Conservation (phyloP, 257 asterid species). For the Verbena officinalis region DNA sequence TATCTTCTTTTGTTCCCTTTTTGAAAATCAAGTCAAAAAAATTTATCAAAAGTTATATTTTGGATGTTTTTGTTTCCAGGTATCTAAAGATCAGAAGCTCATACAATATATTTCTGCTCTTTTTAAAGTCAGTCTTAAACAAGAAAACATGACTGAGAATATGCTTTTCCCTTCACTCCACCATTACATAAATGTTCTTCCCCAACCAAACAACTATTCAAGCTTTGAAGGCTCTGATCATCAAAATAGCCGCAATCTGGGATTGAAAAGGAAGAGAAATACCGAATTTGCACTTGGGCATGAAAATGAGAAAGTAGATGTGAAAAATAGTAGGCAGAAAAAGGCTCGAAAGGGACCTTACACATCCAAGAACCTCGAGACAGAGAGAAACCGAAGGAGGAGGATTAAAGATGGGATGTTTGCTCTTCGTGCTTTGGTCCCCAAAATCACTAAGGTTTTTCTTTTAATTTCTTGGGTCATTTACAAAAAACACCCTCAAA, state of each 20-base stretch:
- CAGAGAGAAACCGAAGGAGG: constrained; percentile 83
- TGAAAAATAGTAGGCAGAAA: constrained; percentile 31
- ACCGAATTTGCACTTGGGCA: constrained; percentile 20
- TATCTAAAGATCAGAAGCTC: constrained; percentile 52
- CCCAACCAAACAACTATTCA: constrained; percentile 39
- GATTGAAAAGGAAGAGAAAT: constrained; percentile 32
- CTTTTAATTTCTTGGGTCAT: too few species aligned
- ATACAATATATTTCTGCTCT: constrained; percentile 48
- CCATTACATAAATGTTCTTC: constrained; percentile 24
- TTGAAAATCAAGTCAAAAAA: neutral
- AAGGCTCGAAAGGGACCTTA: constrained; percentile 45
- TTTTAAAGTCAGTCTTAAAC: constrained; percentile 32
- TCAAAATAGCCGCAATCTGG: too few species aligned
- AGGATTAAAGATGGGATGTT: constrained; percentile 67
- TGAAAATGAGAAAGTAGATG: constrained; percentile 21
- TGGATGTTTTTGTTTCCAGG: constrained; percentile 41
- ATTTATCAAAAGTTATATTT: neutral
- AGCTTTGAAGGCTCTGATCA: constrained; percentile 75
- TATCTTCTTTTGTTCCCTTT: neutral
- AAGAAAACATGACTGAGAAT: constrained; percentile 39
- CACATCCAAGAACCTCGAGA: constrained; percentile 78
- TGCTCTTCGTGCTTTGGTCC: constrained; percentile 81
- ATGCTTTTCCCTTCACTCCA: constrained; percentile 31
- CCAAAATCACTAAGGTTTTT: constrained; percentile 78
- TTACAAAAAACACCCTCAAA: too few species aligned